phyloP scores from a whole-genome alignment of 805 yeast species.

The Metschnikowia hibisci region DNA sequence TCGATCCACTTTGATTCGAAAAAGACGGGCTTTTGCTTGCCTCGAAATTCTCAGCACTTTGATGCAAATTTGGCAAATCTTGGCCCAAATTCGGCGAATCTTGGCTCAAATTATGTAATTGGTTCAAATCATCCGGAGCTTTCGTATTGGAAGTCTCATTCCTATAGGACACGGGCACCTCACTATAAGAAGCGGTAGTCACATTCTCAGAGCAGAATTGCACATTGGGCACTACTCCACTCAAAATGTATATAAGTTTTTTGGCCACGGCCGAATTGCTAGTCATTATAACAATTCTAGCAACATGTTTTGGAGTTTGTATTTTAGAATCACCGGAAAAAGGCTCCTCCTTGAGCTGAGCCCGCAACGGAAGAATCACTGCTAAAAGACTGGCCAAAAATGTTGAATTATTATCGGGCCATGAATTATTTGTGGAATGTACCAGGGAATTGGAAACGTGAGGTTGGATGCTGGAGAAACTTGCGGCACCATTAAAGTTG shows the following conservation, averaged over 20 bases:
- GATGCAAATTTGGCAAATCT: no score
- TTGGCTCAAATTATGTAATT: no score
- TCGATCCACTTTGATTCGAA: no score
- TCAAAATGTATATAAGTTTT: conserved; percentile 49
- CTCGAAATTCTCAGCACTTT: no score
- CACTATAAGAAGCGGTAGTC: background rate
- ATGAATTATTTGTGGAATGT: conserved; percentile 1
- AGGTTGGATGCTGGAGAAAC: conserved; percentile 8
- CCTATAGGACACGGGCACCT: no score
- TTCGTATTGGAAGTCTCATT: no score
- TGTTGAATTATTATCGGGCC: conserved; percentile 18
- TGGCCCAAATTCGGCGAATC: no score
- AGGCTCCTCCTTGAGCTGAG: conserved; percentile 35
- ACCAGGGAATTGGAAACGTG: conserved; percentile 7
- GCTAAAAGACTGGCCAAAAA: conserved; percentile 49
- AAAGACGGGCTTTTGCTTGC: no score
- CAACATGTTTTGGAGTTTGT: conserved; percentile 26
- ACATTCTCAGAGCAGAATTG: conserved; percentile 6
- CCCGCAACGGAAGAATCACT: conserved; percentile 39
- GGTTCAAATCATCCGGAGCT: no score
- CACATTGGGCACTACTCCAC: conserved; percentile 46
- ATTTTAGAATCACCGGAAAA: conserved; percentile 21
- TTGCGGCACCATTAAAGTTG: conserved; percentile 7
- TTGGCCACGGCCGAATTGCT: conserved; percentile 60
- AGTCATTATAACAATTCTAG: conserved; percentile 53